phyloP scores from a whole-genome alignment of 2,329 filamentous ascomycete genomes.

The Mycosphaerelloides madeirae region DNA sequence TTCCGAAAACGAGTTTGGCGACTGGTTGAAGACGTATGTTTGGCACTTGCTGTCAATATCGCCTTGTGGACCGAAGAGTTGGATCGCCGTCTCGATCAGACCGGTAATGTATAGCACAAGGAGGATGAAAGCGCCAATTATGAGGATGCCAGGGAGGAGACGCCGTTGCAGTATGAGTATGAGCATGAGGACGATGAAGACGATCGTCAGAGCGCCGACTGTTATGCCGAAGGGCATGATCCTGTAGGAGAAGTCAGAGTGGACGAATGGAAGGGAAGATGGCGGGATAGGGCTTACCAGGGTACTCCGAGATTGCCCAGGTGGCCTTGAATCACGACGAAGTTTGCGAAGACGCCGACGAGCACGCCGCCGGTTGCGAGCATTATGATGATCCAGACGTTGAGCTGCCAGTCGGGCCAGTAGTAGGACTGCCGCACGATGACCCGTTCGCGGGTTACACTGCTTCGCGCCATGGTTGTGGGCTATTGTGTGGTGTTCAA shows the following conservation, averaged over 20 bases:
- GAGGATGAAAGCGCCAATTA: conserved; percentile 57
- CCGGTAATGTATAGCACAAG: conserved; percentile 59
- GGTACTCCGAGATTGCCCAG: conserved; percentile 52
- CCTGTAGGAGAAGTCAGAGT: conserved; percentile 38
- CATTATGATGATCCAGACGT: conserved; percentile 61
- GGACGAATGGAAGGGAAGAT: background rate
- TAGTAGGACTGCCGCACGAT: conserved; percentile 52
- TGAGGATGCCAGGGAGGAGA: conserved; percentile 55
- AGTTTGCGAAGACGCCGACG: conserved; percentile 57
- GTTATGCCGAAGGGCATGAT: conserved; percentile 61
- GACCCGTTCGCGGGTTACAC: conserved; percentile 30
- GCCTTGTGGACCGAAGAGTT: conserved; percentile 53
- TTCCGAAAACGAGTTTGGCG: conserved; percentile 44
- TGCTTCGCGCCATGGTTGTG: conserved; percentile 27
- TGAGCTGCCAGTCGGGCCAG: conserved; percentile 62
- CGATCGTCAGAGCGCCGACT: conserved; percentile 51
- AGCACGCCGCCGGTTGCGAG: conserved; percentile 54
- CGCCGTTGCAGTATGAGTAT: conserved; percentile 52
- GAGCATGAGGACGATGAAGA: conserved; percentile 57
- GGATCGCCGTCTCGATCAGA: conserved; percentile 58
- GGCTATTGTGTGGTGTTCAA: background rate
- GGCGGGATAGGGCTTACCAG: too few species aligned
- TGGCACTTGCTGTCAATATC: conserved; percentile 58
- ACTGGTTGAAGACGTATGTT: conserved; percentile 50
- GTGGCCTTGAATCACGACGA: conserved; percentile 54